Evolutionary conservation across 1,284 basidiomycete genomes (phyloP), one percentile per base, ranked within the genome.

Genomic region (Xerocomus subilludens): DNA sequence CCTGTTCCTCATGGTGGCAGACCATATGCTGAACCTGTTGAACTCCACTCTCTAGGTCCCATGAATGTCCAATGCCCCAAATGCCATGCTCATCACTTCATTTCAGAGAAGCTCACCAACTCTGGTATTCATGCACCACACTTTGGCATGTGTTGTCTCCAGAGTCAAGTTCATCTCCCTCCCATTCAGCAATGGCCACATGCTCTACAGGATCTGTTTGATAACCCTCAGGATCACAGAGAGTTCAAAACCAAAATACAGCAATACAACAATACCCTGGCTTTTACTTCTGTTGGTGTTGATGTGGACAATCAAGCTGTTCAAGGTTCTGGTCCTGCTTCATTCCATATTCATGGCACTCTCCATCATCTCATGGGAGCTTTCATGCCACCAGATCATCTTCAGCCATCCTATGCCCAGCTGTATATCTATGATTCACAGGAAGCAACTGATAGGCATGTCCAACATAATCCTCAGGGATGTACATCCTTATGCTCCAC

Each of bases 231-330:
- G 5, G 70, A 78, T 35, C 27, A 67, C 21, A 59, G 55, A 3
- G 23, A 74, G 1, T 85, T 85, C 56, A 75, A 62, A 27, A 71
- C 72, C 20, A 79, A 85, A 2, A 85, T 86, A 33, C 60, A 68
- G 30, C 80, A 86, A 60, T 87, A 87, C 59, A 88, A 87, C 65
- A 78, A 78, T 60, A 82, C 86, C 1, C 71, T 88, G 35, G 81
- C 85, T 0, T 87, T 88, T 69, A 87, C 85, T 1, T 88, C 87
- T 4, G 45, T 88, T 0, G 84, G 83, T 30, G 80, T 80, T 2
- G 64, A 80, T 1, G 63, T 84, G 20, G 84, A 88, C 53, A n/a
- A 53, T 53, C 38, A 42, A 42, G 51, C 79, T 14, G 14, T 53
- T 5, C 51, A 53, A 53, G 51, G 51, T 9, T 25, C 51, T 53